phyloP scores from a whole-genome alignment of 805 yeast species.

The Clavispora phyllophila region DNA sequence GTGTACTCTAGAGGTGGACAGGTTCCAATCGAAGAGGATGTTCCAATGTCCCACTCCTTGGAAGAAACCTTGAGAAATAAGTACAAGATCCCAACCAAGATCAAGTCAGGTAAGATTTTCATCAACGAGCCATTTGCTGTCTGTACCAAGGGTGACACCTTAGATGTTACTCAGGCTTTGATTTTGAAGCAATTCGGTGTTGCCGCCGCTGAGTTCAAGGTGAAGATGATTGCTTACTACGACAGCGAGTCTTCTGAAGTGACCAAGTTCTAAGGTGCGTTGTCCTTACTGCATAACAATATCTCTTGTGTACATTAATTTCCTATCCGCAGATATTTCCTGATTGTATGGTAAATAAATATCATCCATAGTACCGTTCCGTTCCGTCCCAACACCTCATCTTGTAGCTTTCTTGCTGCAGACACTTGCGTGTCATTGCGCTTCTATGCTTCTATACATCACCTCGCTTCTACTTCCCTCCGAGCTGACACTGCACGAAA shows the following conservation, averaged over 20 bases:
- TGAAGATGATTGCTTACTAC: constrained; percentile 72
- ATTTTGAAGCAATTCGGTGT: constrained; percentile 93
- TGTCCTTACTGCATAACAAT: constrained; percentile 1
- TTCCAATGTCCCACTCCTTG: constrained; percentile 93
- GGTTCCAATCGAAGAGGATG: constrained; percentile 83
- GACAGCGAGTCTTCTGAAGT: constrained; percentile 49
- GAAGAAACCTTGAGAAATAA: constrained; percentile 89
- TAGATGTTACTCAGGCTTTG: constrained; percentile 88
- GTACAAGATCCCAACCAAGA: constrained; percentile 85
- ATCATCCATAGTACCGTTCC: background rate
- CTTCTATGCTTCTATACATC: too few relatives aligned
- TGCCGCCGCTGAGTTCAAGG: constrained; percentile 88
- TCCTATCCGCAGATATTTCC: constrained; percentile 1
- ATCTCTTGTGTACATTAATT: constrained; percentile 6
- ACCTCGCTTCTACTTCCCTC: background rate
- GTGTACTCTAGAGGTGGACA: constrained; percentile 96
- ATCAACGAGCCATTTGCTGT: constrained; percentile 74
- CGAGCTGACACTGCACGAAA: constrained; percentile 60
- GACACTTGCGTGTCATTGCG: background rate
- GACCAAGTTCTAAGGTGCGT: constrained; percentile 14
- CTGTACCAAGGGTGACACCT: constrained; percentile 69
- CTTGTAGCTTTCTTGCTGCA: background rate
- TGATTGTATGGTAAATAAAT: constrained; percentile 1
- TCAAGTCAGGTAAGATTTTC: constrained; percentile 82
- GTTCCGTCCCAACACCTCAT: background rate